Evolutionary conservation across 129 eudicot genomes (phyloP), one percentile per base, ranked within the genome.

Genomic region (Pulicaria dysenterica): DNA sequence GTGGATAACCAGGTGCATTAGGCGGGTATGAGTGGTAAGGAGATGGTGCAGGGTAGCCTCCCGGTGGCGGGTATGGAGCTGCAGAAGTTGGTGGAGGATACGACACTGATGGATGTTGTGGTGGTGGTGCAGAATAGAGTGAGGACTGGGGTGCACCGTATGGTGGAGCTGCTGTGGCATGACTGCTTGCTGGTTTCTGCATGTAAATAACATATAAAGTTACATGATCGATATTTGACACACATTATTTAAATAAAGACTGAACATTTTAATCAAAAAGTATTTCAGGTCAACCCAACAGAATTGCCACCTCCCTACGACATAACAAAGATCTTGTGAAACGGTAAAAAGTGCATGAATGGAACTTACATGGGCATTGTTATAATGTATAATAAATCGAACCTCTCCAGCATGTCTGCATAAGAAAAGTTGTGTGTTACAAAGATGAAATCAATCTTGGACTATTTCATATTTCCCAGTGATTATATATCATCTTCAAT

Each of bases 361-460:
- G 13, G 13, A 79, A 80, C 98, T 88, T 79, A 88, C 97, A 69
- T 72, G 79, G 83, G 89, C 84, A 67, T 54, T 80, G 7, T 87
- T 41, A 58, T 84, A 90, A 60, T 90, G 93, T 86, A 90, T 83
- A 40, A 90, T 90, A 41, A 94, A 56, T 62, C 96, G 92, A 56
- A 94, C 84, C 79, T 90, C 98, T 65, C 97, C 98, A 31, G 97
- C 86, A 88, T 82, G 84, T 81, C 98, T 93, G 78, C 37, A 74
- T 16, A 56, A 51, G 51, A 59, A 64, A n/a, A 65, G 24, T 14
- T 8, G 43, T 8, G 42, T 5, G 31, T 77, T 41, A 77, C 39
- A 68, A 68, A 68, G 69, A n/a, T n/a, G 8, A 5, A 12, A 15
- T 41, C 3, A 2, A 37, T 36, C 37, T 60, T 15, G 17, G 15